phyloP scores from a whole-genome alignment of 176 grass and related monocot genomes.

The Stipa capillata region DNA sequence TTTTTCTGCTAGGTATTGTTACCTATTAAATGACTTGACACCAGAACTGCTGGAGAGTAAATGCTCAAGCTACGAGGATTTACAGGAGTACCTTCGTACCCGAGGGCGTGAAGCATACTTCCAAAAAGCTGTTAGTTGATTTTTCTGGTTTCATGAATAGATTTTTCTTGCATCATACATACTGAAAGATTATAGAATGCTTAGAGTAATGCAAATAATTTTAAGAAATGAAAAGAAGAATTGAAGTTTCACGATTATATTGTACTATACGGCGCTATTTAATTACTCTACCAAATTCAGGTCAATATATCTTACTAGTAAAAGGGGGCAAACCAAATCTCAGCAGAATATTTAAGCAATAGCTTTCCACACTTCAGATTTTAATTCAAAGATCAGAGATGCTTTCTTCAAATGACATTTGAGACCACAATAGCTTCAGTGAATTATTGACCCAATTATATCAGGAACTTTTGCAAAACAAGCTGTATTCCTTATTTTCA shows the following conservation, averaged over 20 bases:
- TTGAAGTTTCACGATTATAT: neutral
- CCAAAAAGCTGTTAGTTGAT: constrained; percentile 63
- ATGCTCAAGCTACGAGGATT: constrained; percentile 69
- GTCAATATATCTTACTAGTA: neutral
- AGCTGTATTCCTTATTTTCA: neutral
- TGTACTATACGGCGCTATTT: neutral
- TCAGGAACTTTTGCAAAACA: neutral
- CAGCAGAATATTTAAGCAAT: neutral
- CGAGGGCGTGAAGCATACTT: constrained; percentile 94
- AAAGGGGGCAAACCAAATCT: neutral
- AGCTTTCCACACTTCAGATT: neutral
- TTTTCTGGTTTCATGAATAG: neutral
- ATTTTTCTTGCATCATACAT: neutral
- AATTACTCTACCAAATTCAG: neutral
- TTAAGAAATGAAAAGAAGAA: neutral
- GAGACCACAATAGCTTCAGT: neutral
- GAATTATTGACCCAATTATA: neutral
- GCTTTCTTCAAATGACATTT: neutral
- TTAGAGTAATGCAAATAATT: neutral
- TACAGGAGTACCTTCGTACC: constrained; percentile 66
- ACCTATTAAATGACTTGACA: constrained; percentile 81
- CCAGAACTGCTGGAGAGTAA: constrained; percentile 64
- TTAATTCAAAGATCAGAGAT: neutral
- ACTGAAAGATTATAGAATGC: neutral
- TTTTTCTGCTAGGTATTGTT: constrained; percentile 70